Evolutionary conservation across 202 grass and related monocot genomes (phyloP).

Genomic region (Carex sylvatica): DNA sequence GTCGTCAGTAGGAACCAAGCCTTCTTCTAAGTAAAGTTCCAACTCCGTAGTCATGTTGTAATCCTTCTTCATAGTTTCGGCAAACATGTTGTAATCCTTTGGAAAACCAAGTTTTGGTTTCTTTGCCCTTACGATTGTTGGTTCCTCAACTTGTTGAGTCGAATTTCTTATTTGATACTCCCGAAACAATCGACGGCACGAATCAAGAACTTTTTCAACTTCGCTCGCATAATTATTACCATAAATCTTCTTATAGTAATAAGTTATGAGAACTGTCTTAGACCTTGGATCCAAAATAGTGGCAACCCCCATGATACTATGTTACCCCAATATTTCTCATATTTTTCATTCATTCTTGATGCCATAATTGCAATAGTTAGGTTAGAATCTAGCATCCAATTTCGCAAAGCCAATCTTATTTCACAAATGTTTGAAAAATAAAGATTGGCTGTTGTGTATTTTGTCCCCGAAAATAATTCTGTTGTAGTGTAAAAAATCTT

Average conservation of each 20-base stretch:
- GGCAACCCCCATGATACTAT: slow-evolving; percentile 3
- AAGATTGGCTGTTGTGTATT: background rate
- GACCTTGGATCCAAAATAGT: slow-evolving; percentile 12
- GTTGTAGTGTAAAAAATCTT: no score
- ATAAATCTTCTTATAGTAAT: background rate
- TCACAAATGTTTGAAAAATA: background rate
- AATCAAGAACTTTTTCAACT: no score
- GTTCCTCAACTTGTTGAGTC: background rate
- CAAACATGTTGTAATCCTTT: no score
- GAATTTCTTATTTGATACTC: background rate
- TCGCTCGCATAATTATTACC: background rate
- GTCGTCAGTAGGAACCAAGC: no score
- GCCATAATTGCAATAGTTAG: background rate
- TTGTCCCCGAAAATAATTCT: background rate
- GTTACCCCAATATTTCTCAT: background rate
- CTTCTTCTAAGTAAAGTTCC: no score
- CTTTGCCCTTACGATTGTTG: background rate
- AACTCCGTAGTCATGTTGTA: no score
- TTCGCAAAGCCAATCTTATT: background rate
- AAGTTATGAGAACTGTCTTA: background rate
- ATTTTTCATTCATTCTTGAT: background rate
- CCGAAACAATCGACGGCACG: background rate
- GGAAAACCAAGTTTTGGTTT: no score
- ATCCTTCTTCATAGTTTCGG: no score
- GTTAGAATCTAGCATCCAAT: background rate